These are phyloP conservation scores for Pythium dissimile DNA, from an alignment of 352 stramenopile species.

Conservation along the genomic window DNA sequence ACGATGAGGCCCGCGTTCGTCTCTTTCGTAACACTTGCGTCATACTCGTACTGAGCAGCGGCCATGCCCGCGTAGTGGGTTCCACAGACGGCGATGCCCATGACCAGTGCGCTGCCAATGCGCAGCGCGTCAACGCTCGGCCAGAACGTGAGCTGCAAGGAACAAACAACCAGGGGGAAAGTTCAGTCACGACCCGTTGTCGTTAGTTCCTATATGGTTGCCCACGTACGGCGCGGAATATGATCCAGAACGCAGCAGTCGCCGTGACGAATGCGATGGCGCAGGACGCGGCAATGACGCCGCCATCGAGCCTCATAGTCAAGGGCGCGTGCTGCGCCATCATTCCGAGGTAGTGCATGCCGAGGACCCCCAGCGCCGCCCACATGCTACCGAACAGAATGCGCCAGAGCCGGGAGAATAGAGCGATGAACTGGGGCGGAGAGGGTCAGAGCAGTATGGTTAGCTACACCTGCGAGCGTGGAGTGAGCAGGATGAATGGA, in stretches of 20 bases:
- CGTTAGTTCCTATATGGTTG: background rate
- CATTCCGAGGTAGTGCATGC: constrained; percentile 80
- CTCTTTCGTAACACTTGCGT: constrained; percentile 19
- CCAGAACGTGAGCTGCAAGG: constrained; percentile 48
- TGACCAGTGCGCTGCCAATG: constrained; percentile 50
- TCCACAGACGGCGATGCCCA: constrained; percentile 61
- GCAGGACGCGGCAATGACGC: constrained; percentile 42
- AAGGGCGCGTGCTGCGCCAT: constrained; percentile 48
- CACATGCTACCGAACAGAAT: constrained; percentile 50
- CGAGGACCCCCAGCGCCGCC: constrained; percentile 54
- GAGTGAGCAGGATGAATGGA: background rate
- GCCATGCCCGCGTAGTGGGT: constrained; percentile 61
- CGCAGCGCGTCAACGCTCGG: constrained; percentile 47
- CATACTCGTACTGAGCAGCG: constrained; percentile 36
- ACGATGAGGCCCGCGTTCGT: constrained; percentile 27
- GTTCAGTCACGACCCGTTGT: too few relatives aligned
- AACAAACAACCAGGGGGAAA: background rate
- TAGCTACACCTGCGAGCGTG: background rate
- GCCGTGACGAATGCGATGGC: constrained; percentile 55
- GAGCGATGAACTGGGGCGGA: constrained; percentile 44
- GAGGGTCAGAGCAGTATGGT: too few relatives aligned
- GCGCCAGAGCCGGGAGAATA: constrained; percentile 54
- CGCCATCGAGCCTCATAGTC: constrained; percentile 35
- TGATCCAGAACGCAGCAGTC: constrained; percentile 64
- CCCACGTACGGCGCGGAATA: constrained; percentile 47